Conservation (phyloP, 208 protist species). For the Leishmania major region DNA sequence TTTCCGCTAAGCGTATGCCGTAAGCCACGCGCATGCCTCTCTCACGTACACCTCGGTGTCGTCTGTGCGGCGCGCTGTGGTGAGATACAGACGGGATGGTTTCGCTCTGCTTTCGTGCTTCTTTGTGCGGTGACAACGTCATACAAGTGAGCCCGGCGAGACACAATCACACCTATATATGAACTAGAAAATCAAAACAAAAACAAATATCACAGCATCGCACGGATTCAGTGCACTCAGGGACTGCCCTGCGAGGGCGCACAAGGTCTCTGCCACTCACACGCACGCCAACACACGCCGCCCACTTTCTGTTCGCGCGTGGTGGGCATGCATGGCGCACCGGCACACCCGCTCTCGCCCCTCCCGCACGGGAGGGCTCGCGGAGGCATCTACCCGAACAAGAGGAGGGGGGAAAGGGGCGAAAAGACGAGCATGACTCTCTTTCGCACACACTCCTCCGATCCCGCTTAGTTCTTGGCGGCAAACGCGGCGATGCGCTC, state of each 20-base stretch:
- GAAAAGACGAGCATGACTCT: neutral
- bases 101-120: neutral
- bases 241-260: neutral
- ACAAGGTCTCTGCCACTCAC: neutral
- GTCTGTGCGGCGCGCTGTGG: neutral
- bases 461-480: slow-evolving; percentile 36
- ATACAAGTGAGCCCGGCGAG: neutral
- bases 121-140: neutral
- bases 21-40: neutral
- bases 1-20: neutral
- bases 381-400: neutral
- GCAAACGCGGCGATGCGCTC: slow-evolving; percentile 68
- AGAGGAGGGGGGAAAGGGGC: neutral
- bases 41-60: neutral
- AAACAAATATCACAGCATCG: neutral
- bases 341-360: neutral
- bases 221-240: slow-evolving; percentile 1
- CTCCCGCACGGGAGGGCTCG: neutral
- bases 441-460: neutral
- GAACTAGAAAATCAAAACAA: slow-evolving; percentile 10
- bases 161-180: neutral
- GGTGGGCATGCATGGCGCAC: neutral
- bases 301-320: neutral
- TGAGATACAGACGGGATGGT: neutral
- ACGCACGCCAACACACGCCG: neutral